Evolutionary conservation across 176 grass and related monocot species (phyloP).

Genomic region (Zizania latifolia): DNA sequence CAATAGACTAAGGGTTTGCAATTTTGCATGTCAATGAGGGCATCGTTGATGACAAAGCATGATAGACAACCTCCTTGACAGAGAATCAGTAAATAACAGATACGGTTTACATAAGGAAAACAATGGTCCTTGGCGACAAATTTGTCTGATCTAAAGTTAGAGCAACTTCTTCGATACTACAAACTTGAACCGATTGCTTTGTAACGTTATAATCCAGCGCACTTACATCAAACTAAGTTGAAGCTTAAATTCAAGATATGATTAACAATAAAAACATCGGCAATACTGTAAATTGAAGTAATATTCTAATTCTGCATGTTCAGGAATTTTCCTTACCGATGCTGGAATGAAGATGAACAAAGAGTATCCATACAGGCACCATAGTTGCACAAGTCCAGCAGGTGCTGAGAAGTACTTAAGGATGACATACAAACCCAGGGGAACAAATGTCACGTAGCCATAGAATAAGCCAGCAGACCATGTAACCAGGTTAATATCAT

Average conservation of each 20-base stretch:
- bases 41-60: neutral
- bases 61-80: neutral
- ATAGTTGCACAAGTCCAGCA: constrained; percentile 82
- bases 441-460: constrained; percentile 89
- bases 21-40: neutral
- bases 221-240: neutral
- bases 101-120: neutral
- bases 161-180: neutral
- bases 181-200: too few species aligned
- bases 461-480: constrained; percentile 99
- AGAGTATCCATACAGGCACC: constrained; percentile 97
- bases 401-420: constrained; percentile 99
- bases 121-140: neutral
- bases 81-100: neutral
- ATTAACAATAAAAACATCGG: neutral
- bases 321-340: constrained; percentile 44
- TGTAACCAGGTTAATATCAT: constrained; percentile 94
- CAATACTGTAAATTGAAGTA: neutral
- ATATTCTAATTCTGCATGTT: neutral
- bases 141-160: neutral
- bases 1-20: neutral
- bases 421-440: constrained; percentile 79
- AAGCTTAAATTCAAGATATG: constrained; percentile 6
- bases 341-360: constrained; percentile 97
- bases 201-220: neutral